Conservation (phyloP, 2,329 filamentous ascomycete genomes). For the Colletotrichum spaethianum region DNA sequence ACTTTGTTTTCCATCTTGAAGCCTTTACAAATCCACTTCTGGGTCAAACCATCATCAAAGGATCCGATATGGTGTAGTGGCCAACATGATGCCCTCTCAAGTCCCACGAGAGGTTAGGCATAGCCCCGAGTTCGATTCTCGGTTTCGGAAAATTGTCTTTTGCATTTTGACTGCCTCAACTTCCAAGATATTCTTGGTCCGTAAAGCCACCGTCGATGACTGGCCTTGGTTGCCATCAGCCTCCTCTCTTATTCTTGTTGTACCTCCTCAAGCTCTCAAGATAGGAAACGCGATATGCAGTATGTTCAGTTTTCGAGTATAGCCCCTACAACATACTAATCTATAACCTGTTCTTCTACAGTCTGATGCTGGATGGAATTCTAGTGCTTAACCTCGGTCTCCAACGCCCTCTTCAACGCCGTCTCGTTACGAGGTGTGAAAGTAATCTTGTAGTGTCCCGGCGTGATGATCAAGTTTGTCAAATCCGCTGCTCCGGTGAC, state of each 20-base stretch:
- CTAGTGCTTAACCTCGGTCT: not conserved
- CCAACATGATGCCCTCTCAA: conserved; percentile 36
- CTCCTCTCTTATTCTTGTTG: too few species aligned
- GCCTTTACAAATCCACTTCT: not conserved
- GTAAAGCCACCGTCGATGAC: not conserved
- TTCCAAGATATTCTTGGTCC: not conserved
- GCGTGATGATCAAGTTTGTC: conserved; percentile 34
- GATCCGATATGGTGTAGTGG: conserved; percentile 37
- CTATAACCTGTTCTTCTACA: too few species aligned
- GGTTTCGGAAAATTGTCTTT: conserved; percentile 22
- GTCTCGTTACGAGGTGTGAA: conserved; percentile 29
- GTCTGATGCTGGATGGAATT: too few species aligned
- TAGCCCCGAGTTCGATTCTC: conserved; percentile 37
- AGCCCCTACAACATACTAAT: not conserved
- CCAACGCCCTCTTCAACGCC: conserved; percentile 16
- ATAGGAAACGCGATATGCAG: accelerated
- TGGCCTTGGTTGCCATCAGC: not conserved
- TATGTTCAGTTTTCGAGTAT: too few species aligned
- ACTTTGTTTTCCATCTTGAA: too few species aligned
- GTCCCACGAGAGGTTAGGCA: conserved; percentile 5
- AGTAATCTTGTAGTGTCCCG: conserved; percentile 4
- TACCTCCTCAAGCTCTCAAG: too few species aligned
- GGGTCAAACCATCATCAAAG: not conserved
- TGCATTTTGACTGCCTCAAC: not conserved
- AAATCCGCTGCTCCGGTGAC: conserved; percentile 31